Conservation (phyloP, 148 eudicot genomes). For the Euryodendron excelsum region DNA sequence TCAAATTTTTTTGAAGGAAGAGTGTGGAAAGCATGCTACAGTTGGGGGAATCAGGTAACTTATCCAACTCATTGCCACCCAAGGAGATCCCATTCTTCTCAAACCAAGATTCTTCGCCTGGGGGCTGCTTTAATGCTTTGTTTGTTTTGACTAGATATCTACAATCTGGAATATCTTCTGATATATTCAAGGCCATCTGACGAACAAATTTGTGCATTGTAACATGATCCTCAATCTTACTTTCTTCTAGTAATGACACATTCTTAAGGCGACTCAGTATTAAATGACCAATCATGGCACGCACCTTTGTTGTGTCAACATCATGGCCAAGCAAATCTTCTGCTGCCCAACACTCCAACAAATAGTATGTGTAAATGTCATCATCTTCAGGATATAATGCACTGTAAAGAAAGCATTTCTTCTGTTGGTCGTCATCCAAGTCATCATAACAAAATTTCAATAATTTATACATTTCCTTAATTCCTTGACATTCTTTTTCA, state of each 20-base stretch:
- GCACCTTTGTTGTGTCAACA: not conserved
- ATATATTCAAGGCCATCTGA: not conserved
- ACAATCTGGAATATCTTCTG: not conserved
- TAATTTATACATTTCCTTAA: constrained; percentile 13
- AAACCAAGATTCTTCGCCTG: not conserved
- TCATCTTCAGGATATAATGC: constrained; percentile 21
- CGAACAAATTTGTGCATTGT: constrained; percentile 16
- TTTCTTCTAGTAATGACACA: constrained; percentile 11
- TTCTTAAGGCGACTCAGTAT: not conserved
- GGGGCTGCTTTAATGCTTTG: no score
- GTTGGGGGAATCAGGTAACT: not conserved
- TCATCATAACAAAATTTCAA: constrained; percentile 13
- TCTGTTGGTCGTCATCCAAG: constrained; percentile 3
- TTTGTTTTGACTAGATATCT: constrained; percentile 1
- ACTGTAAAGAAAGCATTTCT: constrained; percentile 20
- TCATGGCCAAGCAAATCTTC: constrained; percentile 1
- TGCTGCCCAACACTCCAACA: constrained; percentile 18
- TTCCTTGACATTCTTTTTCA: not conserved
- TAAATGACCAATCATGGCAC: not conserved
- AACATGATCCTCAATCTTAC: not conserved
- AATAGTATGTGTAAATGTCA: constrained; percentile 9
- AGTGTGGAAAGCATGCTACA: constrained; percentile 18
- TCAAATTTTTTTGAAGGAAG: constrained; percentile 9
- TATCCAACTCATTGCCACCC: not conserved
- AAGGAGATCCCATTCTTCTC: constrained; percentile 14